Conservation (phyloP, 2,329 filamentous ascomycete species). For the Dothideomycetidae sp. region DNA sequence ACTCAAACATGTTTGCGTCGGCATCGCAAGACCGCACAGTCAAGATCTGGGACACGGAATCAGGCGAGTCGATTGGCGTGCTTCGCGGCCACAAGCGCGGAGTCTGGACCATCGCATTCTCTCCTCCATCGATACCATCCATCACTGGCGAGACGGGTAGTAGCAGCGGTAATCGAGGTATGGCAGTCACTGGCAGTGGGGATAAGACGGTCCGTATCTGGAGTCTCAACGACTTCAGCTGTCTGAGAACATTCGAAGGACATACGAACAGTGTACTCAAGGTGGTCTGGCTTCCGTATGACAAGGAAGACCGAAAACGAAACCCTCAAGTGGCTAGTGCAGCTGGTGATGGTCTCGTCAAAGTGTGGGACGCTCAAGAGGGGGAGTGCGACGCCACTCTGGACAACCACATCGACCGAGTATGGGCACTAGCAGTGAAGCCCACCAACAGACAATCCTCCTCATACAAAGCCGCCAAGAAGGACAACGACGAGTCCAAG, state of each 20-base stretch:
- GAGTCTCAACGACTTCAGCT: constrained; percentile 84
- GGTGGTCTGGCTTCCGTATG: constrained; percentile 65
- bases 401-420: constrained; percentile 92
- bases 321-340: constrained; percentile 67
- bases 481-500: constrained; percentile 11
- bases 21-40: constrained; percentile 94
- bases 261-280: constrained; percentile 94
- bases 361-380: constrained; percentile 81
- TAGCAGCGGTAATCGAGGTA: constrained; percentile 58
- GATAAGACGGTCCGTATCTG: constrained; percentile 95
- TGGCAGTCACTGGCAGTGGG: constrained; percentile 79
- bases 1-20: constrained; percentile 76
- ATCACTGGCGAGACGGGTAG: constrained; percentile 50
- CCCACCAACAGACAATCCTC: constrained; percentile 26
- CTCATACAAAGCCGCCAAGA: neutral
- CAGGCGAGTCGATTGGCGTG: constrained; percentile 82
- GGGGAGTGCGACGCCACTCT: constrained; percentile 80
- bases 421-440: constrained; percentile 76
- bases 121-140: constrained; percentile 60
- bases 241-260: constrained; percentile 85
- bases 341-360: constrained; percentile 86
- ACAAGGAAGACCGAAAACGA: constrained; percentile 23
- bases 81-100: constrained; percentile 84
- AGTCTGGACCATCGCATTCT: constrained; percentile 90
- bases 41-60: constrained; percentile 87